Base-by-base conservation (phyloP, 352 stramenopile genomes). In the Pilasporangium apinafurcum region DNA sequence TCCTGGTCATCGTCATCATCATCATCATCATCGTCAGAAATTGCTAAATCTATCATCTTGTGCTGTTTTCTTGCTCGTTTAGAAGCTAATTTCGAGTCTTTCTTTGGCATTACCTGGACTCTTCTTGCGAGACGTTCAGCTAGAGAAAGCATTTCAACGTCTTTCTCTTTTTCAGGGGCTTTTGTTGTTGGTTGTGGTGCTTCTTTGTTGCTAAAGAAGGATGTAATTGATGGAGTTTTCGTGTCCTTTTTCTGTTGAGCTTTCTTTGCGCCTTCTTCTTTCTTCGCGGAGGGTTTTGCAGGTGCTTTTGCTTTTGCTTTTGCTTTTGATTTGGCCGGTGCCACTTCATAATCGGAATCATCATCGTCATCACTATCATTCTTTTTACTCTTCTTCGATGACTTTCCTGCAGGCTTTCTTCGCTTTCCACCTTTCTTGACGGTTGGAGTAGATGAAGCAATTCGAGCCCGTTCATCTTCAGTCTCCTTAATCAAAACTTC, bases 121-220 rank as follows among this genome's bases (percentile, higher is more conserved):
- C 65, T 67, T 27, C 70, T 52, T 41, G 81, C 71, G 40, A 92
- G 59, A 8, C 80, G 61, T 39, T 94, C 70, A 1, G 77, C 74
- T 13, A 92, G 46, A 2, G 80, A 91, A 16, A 92, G 57, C 9
- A 88, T 71, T 26, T 90, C 78, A 0, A 87, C 37, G 21, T 92
- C 79, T 22, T 42, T 34, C 10, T 16, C 18, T 44, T 56, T 56
- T 21, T 41, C 33, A 4, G 44, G 56, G n/a, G n/a, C n/a, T n/a
- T n/a, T 55, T 34, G 38, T 62, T 26, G 42, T 70, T 71, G 5
- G 45, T 21, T n/a, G n/a, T n/a, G n/a, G n/a, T n/a, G n/a, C n/a
- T 29, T 60, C 52, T 29, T 75, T 65, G n/a, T 29, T 22, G 13
- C 45, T 57, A 52, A 89, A 83, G 54, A 86, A 84, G 3, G 69